phyloP scores from a whole-genome alignment of 2,329 filamentous ascomycete species.

The Colletotrichum lindemuthianum region DNA sequence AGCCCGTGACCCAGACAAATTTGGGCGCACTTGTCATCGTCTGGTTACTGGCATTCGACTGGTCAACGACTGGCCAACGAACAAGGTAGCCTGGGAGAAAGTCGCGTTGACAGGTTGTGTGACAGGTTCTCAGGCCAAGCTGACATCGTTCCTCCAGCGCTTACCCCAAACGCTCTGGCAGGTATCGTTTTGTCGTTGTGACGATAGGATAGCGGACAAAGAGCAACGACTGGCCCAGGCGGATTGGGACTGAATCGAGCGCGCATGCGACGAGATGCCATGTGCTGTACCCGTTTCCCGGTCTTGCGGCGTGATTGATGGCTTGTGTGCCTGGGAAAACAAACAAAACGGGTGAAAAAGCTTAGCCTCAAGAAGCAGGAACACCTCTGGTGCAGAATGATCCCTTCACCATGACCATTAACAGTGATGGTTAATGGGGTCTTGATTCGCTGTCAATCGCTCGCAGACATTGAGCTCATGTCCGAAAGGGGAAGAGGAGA shows the following conservation, averaged over 20 bases:
- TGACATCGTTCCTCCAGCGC: conserved; percentile 21
- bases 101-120: conserved; percentile 19
- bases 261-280: no score
- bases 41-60: conserved; percentile 19
- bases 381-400: conserved; percentile 9
- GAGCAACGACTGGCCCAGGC: conserved; percentile 32
- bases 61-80: conserved; percentile 23
- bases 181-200: conserved; percentile 15
- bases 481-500: conserved; percentile 33
- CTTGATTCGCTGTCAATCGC: conserved; percentile 32
- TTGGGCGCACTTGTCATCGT: conserved; percentile 25
- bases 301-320: background rate
- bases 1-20: no score
- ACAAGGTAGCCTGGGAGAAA: conserved; percentile 15
- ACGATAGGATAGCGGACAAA: conserved; percentile 25
- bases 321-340: conserved; percentile 17
- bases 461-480: conserved; percentile 18
- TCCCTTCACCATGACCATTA: conserved; percentile 16
- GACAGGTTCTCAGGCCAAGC: conserved; percentile 17
- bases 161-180: conserved; percentile 31
- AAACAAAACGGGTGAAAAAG: conserved; percentile 25
- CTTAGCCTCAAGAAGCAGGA: conserved; percentile 29
- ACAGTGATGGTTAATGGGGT: conserved; percentile 17
- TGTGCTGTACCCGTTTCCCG: background rate
- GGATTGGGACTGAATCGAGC: conserved; percentile 11